Evolutionary conservation across 139 green algal species (phyloP), one percentile per base, ranked within the genome.

Genomic region (Auxenochlorella pyrenoidosa): DNA sequence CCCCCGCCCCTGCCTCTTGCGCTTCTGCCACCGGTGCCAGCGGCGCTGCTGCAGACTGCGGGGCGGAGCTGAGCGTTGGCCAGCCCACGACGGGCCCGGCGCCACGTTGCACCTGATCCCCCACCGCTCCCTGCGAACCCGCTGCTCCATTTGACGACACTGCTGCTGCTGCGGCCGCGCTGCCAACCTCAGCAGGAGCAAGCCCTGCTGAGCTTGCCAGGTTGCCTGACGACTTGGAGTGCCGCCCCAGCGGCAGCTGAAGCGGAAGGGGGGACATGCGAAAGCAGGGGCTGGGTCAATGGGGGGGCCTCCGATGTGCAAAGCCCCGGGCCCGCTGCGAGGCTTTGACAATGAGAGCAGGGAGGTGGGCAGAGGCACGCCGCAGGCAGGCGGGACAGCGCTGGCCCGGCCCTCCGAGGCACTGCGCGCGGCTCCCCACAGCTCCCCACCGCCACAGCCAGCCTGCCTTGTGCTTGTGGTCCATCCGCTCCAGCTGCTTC

Each of bases 391-490:
- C 21, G 16, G 59, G 22, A 68, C n/a, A n/a, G n/a, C n/a, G n/a
- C n/a, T n/a, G n/a, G n/a, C n/a, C n/a, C n/a, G n/a, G n/a, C n/a
- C n/a, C n/a, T n/a, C n/a, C n/a, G n/a, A n/a, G n/a, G n/a, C n/a
- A n/a, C n/a, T n/a, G n/a, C n/a, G n/a, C n/a, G n/a, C n/a, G n/a
- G 16, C 60, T 26, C 22, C 60, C 16, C 60, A 4, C 60, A 68
- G 60, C 60, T 18, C 24, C 60, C 60, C 60, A 6, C 60, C 60
- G 3, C 60, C 60, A 68, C 60, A 30, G 24, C 60, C 60, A 0
- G 22, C 75, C 10, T 75, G 71, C 85, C 85, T 88, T 88, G 85
- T 84, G 76, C 44, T 47, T 47, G 51, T 66, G 63, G n/a, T 88
- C 59, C 0, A 38, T 63, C 8, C 18, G 43, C 54, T 87, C 86